Base-by-base conservation (phyloP, 2,329 filamentous ascomycete genomes). In the Orbilia ellipsospora region DNA sequence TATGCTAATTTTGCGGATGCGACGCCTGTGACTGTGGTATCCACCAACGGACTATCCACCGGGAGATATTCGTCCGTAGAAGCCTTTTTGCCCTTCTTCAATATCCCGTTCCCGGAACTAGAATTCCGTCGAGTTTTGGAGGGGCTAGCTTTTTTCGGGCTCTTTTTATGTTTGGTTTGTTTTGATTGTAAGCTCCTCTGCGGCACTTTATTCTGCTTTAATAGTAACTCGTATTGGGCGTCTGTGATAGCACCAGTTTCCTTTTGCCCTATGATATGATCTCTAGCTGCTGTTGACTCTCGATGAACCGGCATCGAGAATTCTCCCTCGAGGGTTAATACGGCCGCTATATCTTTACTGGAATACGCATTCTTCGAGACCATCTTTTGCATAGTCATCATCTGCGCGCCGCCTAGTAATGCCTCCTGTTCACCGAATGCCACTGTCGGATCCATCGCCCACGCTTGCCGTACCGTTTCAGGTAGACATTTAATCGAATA, bases 1-100 rank as follows among this genome's bases (percentile, higher is more conserved):
- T 97, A 97, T 1, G 91, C 94, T 1, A 97, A 85, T 82, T 98
- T 98, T 0, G 92, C 89, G 0, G 94, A 97, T 0, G 89, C 88
- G 0, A 94, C 97, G 2, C 92, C 93, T n/a, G 91, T 83, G 18
- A 96, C 85, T 64, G 83, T 86, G 0, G 90, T 88, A 40, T 84
- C 81, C 8, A 85, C 84, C 15, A 95, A 84, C 0, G 88, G 57
- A 12, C 68, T 77, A 59, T 75, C 64, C 0, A 31, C 20, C 2
- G 55, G 50, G n/a, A 78, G 61, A 20, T 73, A 62, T n/a, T 69
- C 65, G 16, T 60, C 57, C 13, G 42, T 6, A 3, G 15, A 54
- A 13, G 44, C 45, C 15, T 52, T 54, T n/a, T 61, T 60, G 7
- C 55, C 18, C 44, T 69, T 54, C 55, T 61, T 69, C n/a, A 69